Percentiles rank a stretch among this genome's conserved stretches.
phyloP scores from a whole-genome alignment of 495 filamentous ascomycete genomes.

The Aspergillus affinis region DNA sequence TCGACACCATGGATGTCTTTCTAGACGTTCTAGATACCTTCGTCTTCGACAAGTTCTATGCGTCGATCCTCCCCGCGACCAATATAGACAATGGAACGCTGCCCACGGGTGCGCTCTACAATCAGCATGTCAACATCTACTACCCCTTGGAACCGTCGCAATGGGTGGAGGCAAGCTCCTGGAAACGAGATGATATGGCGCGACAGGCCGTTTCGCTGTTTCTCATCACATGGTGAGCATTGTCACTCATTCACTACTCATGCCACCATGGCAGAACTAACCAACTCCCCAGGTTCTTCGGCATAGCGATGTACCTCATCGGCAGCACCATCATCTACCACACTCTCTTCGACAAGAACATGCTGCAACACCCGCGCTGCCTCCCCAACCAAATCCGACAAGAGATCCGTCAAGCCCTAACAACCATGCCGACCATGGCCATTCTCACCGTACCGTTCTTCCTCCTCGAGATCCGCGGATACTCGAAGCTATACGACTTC shows the following conservation, averaged over 20 bases:
- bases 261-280: neutral
- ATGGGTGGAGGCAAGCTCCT: conserved; percentile 66
- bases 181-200: conserved; percentile 64
- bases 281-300: conserved; percentile 40
- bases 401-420: conserved; percentile 74
- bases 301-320: conserved; percentile 71
- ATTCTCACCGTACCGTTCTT: conserved; percentile 77
- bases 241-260: neutral
- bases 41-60: conserved; percentile 69
- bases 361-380: conserved; percentile 83
- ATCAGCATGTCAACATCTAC: conserved; percentile 2
- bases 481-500: conserved; percentile 81
- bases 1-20: conserved; percentile 69
- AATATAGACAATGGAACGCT: neutral
- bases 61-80: conserved; percentile 53
- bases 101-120: neutral
- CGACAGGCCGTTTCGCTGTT: conserved; percentile 66
- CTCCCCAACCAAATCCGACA: conserved; percentile 83
- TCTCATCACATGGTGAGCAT: conserved; percentile 65
- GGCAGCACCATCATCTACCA: conserved; percentile 74
- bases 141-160: conserved; percentile 52
- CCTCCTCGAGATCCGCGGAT: conserved; percentile 76
- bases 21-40: conserved; percentile 73
- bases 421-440: conserved; percentile 74
- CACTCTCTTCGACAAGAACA: conserved; percentile 87